These are phyloP conservation scores for Zalerion maritima DNA, from an alignment of 495 filamentous ascomycete species.

Conservation along the genomic window DNA sequence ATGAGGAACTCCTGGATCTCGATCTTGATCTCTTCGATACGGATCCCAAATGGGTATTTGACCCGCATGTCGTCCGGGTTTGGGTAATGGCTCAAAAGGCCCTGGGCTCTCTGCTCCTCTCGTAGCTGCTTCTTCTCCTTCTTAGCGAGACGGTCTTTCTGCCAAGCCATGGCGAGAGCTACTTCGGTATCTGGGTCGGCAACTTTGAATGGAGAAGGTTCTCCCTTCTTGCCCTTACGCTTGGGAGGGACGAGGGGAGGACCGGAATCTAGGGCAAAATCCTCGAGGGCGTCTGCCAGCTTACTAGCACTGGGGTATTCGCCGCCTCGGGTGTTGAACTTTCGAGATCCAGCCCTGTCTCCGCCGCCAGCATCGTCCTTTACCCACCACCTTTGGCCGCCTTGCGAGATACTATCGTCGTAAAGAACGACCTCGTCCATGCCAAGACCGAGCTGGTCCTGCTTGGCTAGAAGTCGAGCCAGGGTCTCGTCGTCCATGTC, in stretches of 20 bases:
- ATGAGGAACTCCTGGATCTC: slow-evolving; percentile 62
- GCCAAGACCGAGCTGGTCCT: slow-evolving; percentile 50
- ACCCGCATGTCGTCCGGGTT: slow-evolving; percentile 49
- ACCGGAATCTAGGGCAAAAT: slow-evolving; percentile 74
- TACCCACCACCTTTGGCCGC: slow-evolving; percentile 7
- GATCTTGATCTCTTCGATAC: slow-evolving; percentile 48
- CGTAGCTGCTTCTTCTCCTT: slow-evolving; percentile 61
- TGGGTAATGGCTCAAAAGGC: slow-evolving; percentile 54
- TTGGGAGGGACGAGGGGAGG: slow-evolving; percentile 45
- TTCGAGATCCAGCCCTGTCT: no score
- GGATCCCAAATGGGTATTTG: slow-evolving; percentile 63
- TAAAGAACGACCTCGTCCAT: slow-evolving; percentile 43
- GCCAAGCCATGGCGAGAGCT: slow-evolving; percentile 46
- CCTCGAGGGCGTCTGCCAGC: slow-evolving; percentile 61
- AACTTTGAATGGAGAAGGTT: slow-evolving; percentile 35
- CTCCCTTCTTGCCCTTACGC: slow-evolving; percentile 41
- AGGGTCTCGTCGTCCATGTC: slow-evolving; percentile 41
- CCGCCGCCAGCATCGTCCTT: no score
- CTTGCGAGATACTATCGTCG: slow-evolving; percentile 18
- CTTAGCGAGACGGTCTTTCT: slow-evolving; percentile 72
- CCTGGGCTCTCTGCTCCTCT: slow-evolving; percentile 61
- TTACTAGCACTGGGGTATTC: slow-evolving; percentile 43
- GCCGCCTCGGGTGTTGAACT: slow-evolving; percentile 12
- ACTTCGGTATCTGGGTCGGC: slow-evolving; percentile 64
- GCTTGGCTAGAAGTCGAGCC: slow-evolving; percentile 45